Percentiles rank a stretch among this genome's conserved stretches.
phyloP scores from a whole-genome alignment of 768 basidiomycete genomes.

The Chalciporus sphaerocephalus region DNA sequence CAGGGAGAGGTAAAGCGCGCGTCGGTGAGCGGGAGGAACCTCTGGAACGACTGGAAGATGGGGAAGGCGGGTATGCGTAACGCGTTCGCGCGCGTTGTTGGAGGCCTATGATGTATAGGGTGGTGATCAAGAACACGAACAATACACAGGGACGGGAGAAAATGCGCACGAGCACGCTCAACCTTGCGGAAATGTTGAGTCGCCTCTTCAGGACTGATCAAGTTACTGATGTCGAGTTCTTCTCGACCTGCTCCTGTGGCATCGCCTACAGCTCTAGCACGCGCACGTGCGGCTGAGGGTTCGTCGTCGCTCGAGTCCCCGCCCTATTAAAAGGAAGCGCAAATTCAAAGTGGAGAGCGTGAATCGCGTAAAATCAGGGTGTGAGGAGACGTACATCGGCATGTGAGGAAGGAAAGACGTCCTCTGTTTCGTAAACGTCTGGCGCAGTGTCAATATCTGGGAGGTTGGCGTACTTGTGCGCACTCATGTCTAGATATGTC shows the following conservation, averaged over 20 bases:
- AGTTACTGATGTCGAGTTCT: slow-evolving; percentile 63
- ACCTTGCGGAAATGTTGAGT: slow-evolving; percentile 67
- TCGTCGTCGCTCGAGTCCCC: slow-evolving; percentile 71
- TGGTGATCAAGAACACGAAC: neutral
- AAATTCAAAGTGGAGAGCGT: slow-evolving; percentile 6
- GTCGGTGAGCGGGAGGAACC: slow-evolving; percentile 33
- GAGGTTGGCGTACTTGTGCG: slow-evolving; percentile 78
- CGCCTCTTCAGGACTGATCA: slow-evolving; percentile 66
- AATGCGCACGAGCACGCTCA: slow-evolving; percentile 51
- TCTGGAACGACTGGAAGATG: slow-evolving; percentile 45
- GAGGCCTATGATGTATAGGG: slow-evolving; percentile 36
- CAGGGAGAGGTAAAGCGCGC: slow-evolving; percentile 43
- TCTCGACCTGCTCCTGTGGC: slow-evolving; percentile 44
- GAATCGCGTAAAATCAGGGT: neutral
- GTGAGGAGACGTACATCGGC: slow-evolving; percentile 41
- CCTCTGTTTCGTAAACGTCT: slow-evolving; percentile 91
- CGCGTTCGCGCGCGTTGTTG: slow-evolving; percentile 40
- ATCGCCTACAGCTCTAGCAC: slow-evolving; percentile 25
- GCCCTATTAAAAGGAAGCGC: slow-evolving; percentile 39
- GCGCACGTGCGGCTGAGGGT: slow-evolving; percentile 36
- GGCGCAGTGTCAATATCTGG: slow-evolving; percentile 94
- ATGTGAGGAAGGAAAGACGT: slow-evolving; percentile 54
- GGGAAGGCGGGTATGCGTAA: slow-evolving; percentile 69
- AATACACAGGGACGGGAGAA: neutral
- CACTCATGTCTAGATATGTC: slow-evolving; percentile 42